A percentile compares a stretch with the other conserved stretches of the same genome.
phyloP scores from a whole-genome alignment of 129 eudicot species.

The Flaveria robusta region DNA sequence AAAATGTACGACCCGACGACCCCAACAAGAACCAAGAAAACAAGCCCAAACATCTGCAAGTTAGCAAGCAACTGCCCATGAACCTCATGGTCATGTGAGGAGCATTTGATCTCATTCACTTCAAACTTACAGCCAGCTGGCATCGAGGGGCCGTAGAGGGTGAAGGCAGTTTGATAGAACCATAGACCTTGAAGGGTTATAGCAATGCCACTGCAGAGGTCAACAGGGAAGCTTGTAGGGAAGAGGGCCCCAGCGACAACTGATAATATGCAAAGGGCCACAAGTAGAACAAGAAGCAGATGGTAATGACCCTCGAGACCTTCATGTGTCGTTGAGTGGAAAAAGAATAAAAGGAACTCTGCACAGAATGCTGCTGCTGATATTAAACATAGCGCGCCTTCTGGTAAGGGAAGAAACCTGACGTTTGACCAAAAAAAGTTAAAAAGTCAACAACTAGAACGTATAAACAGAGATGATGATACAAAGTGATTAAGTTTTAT shows the following conservation, averaged over 20 bases:
- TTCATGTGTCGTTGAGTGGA: conserved; percentile 86
- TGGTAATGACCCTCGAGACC: conserved; percentile 95
- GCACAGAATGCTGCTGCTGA: conserved; percentile 87
- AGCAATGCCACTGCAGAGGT: conserved; percentile 64
- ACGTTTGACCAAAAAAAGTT: conserved; percentile 29
- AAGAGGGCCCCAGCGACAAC: conserved; percentile 60
- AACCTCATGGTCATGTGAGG: conserved; percentile 47
- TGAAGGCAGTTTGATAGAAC: conserved; percentile 88
- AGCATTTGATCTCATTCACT: conserved; percentile 46
- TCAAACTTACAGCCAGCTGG: conserved; percentile 73
- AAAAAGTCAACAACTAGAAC: background rate
- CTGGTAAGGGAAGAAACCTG: conserved; percentile 83
- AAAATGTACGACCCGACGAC: conserved; percentile 58
- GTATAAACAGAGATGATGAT: background rate
- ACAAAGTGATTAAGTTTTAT: background rate
- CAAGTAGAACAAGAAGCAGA: conserved; percentile 72
- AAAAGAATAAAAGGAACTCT: conserved; percentile 77
- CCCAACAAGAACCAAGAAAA: conserved; percentile 54
- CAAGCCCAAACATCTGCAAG: conserved; percentile 72
- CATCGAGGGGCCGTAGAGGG: conserved; percentile 91
- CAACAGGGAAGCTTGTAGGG: conserved; percentile 82
- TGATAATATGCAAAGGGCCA: conserved; percentile 68
- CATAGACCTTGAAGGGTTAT: conserved; percentile 92
- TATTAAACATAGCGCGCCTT: conserved; percentile 70
- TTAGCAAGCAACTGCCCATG: conserved; percentile 81